A percentile compares a stretch with the other conserved stretches of the same genome.
Conservation (phyloP, 2,329 filamentous ascomycete genomes). For the Penicillium fuscoglaucum region DNA sequence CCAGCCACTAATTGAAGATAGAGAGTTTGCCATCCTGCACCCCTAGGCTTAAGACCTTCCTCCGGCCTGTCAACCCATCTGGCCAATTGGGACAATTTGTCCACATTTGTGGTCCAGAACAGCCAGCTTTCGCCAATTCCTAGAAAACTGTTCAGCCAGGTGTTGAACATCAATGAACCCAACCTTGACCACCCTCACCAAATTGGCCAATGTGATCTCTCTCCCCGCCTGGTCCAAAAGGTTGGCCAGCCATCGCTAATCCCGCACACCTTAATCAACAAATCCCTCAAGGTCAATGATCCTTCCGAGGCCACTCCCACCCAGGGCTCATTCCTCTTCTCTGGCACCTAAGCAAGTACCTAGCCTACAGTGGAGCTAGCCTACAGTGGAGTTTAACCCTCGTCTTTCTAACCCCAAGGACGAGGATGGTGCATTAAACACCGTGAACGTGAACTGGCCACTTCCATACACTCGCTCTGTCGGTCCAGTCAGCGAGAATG, state of each 20-base stretch:
- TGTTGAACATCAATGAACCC: background rate
- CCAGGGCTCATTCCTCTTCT: background rate
- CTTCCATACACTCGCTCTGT: background rate
- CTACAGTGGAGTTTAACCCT: background rate
- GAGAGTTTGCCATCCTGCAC: background rate
- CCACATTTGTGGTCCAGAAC: background rate
- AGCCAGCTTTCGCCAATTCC: background rate
- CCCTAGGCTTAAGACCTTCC: background rate
- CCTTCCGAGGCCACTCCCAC: background rate
- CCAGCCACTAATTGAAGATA: background rate
- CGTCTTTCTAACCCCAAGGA: too few species aligned
- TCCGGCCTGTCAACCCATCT: background rate
- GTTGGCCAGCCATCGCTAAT: background rate
- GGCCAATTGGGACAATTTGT: background rate
- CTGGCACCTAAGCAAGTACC: background rate
- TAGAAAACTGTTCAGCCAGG: background rate
- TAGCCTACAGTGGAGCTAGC: background rate
- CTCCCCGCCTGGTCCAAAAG: background rate
- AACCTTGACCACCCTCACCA: background rate
- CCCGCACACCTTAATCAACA: background rate
- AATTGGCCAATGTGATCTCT: background rate
- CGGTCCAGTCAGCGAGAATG: background rate
- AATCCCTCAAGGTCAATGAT: background rate
- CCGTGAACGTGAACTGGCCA: background rate
- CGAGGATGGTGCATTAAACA: background rate